Evolutionary conservation across 495 filamentous ascomycete genomes (phyloP).

Genomic region (Opeltia flavorubescens): DNA sequence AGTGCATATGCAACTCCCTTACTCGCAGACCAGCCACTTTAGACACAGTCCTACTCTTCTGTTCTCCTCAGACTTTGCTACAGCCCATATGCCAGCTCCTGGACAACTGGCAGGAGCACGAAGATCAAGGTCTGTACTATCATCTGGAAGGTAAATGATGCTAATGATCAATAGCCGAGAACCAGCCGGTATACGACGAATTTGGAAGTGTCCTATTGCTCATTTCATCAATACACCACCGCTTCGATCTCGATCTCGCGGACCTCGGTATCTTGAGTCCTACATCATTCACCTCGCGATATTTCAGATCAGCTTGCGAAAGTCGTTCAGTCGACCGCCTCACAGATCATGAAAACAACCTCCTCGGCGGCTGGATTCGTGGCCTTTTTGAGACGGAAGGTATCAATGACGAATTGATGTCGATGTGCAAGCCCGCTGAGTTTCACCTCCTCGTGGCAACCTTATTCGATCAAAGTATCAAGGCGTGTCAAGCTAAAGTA

Average conservation of each 20-base stretch:
- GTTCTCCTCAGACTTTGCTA: constrained; percentile 57
- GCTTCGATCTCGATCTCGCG: constrained; percentile 55
- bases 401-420: constrained; percentile 80
- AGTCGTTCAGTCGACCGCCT: constrained; percentile 51
- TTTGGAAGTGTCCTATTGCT: constrained; percentile 82
- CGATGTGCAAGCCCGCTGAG: constrained; percentile 79
- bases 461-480: constrained; percentile 70
- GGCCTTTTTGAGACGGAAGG: constrained; percentile 76
- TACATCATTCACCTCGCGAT: constrained; percentile 63
- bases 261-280: constrained; percentile 49
- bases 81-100: constrained; percentile 74
- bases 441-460: constrained; percentile 89
- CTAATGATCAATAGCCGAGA: constrained; percentile 45
- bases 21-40: constrained; percentile 63
- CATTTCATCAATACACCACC: constrained; percentile 67
- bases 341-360: constrained; percentile 56
- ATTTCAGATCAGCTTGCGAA: constrained; percentile 52
- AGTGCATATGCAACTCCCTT: constrained; percentile 66
- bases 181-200: constrained; percentile 93
- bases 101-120: constrained; percentile 85
- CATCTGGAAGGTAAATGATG: neutral
- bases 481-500: constrained; percentile 54
- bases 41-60: constrained; percentile 79
- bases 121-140: constrained; percentile 49
- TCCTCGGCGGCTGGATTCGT: constrained; percentile 71